Base-by-base conservation (phyloP, 129 eudicot genomes). In the Calendula officinalis region DNA sequence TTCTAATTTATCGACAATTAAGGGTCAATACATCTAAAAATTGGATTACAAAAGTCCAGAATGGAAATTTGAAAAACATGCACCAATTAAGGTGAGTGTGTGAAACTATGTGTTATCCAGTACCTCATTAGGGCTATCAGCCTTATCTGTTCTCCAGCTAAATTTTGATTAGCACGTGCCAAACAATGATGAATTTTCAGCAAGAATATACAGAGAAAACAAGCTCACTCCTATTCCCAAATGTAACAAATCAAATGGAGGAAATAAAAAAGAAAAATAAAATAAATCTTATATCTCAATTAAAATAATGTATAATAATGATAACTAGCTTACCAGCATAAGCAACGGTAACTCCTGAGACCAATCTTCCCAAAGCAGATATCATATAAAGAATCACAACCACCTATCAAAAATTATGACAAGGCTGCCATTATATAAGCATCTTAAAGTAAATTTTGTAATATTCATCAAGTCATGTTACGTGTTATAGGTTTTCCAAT, bases 331-430 rank as follows among this genome's bases (percentile, higher is more conserved):
- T 78, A 92, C 99, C 99, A 47, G 86, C 80, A 76, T 88, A 94
- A 57, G 99, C 94, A 77, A 94, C 87, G 2, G 97, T 89, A 49
- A 86, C 84, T 62, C 95, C 95, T 3, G 97, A 88, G 60, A 89
- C 83, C 74, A 77, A 32, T 73, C 99, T 89, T 69, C 97, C 97
- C 58, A 94, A 56, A 36, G 80, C 92, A 8, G 99, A 94, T 49
- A 89, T 88, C 77, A 84, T 39, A 67, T 81, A 89, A 22, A 94
- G 94, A 45, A 78, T 70, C 44, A 64, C 70, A 61, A 89, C 90
- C 72, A 92, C 96, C 98, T 92, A 80, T 2, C 30, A 22, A 22
- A 22, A 22, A 38, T 58, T 9, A 64, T 17, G 34, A 16, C 68
- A 63, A 42, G 14, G 67, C 7, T 9, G 51, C 12, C n/a, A 34